Base-by-base conservation (phyloP, 2,329 filamentous ascomycete genomes). In the Ophiostoma ips region DNA sequence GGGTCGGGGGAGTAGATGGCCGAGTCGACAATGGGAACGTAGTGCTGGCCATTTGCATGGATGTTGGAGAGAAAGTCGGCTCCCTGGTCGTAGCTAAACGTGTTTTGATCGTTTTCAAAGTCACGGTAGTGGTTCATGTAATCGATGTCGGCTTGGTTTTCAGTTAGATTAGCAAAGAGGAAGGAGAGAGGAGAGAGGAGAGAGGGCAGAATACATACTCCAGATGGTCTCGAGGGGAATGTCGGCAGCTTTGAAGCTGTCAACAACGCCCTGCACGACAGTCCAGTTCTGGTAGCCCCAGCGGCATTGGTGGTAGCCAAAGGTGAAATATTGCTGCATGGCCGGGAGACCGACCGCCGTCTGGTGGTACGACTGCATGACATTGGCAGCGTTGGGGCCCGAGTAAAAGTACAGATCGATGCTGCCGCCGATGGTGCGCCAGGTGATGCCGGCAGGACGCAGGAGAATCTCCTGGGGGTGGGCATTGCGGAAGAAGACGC, bases 301-400 rank as follows among this genome's bases (percentile, higher is more conserved):
- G 52, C 84, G 75, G 58, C 85, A 90, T 61, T 94, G 86, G 56
- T 94, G 87, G 61, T 75, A 90, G 1, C 87, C 87, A 53, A 94
- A 78, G 0, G 81, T 79, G 71, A 79, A 90, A 66, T 92, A 92
- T 56, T 84, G 81, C 60, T 89, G 83, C 77, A 90, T 81, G 0
- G 80, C 80, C 1, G 86, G 85, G 5, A 85, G 67, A 0, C 86
- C 85, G 48, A 82, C 69, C 2, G 81, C 75, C 16, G 50, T 53
- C 75, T 79, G 51, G 67, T 64, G 55, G 60, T 90, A 92, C 36
- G 83, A 73, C 61, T 77, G 78, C 15, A 79, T 84, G 21, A 88
- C 79, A 12, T 81, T 75, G 7, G 75, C 70, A 51, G 81, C 80
- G 0, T 72, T 79, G 0, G 84, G 83, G 0, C 87, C 87, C 12